phyloP scores from a whole-genome alignment of 495 filamentous ascomycete species.

The Aspergillus haitiensis region DNA sequence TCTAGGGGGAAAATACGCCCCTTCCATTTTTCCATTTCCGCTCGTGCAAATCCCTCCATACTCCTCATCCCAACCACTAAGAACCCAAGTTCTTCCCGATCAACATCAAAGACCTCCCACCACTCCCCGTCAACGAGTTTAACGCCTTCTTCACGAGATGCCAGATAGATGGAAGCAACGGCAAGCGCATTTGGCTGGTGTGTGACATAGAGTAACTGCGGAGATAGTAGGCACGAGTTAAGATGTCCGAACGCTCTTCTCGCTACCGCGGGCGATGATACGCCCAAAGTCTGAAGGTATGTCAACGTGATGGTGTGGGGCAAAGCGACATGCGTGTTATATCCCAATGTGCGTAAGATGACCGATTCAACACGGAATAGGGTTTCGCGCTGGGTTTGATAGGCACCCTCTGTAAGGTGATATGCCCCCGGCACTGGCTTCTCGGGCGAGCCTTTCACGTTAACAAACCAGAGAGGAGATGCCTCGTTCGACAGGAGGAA shows the following conservation, averaged over 20 bases:
- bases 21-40: constrained; percentile 53
- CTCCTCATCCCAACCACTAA: constrained; percentile 85
- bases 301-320: constrained; percentile 89
- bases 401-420: constrained; percentile 72
- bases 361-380: constrained; percentile 71
- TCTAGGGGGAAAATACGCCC: constrained; percentile 41
- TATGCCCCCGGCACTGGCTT: constrained; percentile 57
- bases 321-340: constrained; percentile 78
- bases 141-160: constrained; percentile 72
- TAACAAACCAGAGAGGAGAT: constrained; percentile 59
- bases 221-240: constrained; percentile 79
- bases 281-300: constrained; percentile 86
- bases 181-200: constrained; percentile 86
- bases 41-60: constrained; percentile 66
- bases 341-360: constrained; percentile 72
- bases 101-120: constrained; percentile 99
- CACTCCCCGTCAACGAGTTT: constrained; percentile 80
- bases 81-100: constrained; percentile 92
- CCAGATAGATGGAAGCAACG: constrained; percentile 84
- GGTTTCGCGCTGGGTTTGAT: constrained; percentile 58
- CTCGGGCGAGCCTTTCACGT: constrained; percentile 31
- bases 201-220: constrained; percentile 86
- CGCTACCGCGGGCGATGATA: constrained; percentile 51
- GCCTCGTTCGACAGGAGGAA: constrained; percentile 68
- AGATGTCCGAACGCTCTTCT: constrained; percentile 69